Percentiles rank a stretch among this genome's conserved stretches.
These are phyloP conservation scores for Euphrasia arctica DNA, from an alignment of 305 asterid species.

Conservation along the genomic window DNA sequence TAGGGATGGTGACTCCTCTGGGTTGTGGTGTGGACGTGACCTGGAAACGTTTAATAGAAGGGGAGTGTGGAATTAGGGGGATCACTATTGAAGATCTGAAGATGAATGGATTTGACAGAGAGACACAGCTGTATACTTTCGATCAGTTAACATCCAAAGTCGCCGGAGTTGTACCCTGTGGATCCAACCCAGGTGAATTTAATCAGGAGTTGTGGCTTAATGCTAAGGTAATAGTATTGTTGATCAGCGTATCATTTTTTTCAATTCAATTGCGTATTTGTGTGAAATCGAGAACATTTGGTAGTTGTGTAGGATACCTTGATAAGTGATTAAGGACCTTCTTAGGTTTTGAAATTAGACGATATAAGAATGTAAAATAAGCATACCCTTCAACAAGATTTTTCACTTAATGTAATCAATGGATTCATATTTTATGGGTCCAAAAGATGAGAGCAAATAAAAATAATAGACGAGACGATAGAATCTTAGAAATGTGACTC, in stretches of 20 bases:
- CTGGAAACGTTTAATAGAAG: conserved; percentile 77
- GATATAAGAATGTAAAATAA: not conserved
- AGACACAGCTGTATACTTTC: conserved; percentile 65
- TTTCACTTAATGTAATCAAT: not conserved
- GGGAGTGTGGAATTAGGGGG: conserved; percentile 79
- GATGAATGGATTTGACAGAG: conserved; percentile 80
- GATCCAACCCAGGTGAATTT: conserved; percentile 63
- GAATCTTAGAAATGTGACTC: not conserved
- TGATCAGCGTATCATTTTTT: conserved; percentile 6
- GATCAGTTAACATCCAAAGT: conserved; percentile 92
- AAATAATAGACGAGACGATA: not conserved
- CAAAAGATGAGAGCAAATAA: not conserved
- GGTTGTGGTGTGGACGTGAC: conserved; percentile 83
- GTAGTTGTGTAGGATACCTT: not conserved
- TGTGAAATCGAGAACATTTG: no score
- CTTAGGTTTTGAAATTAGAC: no score
- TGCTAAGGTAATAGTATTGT: conserved; percentile 53
- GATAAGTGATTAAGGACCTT: not conserved
- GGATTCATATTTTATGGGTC: conserved; percentile 7
- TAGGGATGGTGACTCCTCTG: conserved; percentile 93
- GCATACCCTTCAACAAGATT: conserved; percentile 9
- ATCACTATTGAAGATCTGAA: conserved; percentile 70
- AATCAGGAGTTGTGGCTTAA: conserved; percentile 78
- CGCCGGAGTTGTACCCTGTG: conserved; percentile 86
- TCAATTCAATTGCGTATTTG: not conserved